phyloP scores from a whole-genome alignment of 257 asterid genomes.

The Osmanthus fragrans region DNA sequence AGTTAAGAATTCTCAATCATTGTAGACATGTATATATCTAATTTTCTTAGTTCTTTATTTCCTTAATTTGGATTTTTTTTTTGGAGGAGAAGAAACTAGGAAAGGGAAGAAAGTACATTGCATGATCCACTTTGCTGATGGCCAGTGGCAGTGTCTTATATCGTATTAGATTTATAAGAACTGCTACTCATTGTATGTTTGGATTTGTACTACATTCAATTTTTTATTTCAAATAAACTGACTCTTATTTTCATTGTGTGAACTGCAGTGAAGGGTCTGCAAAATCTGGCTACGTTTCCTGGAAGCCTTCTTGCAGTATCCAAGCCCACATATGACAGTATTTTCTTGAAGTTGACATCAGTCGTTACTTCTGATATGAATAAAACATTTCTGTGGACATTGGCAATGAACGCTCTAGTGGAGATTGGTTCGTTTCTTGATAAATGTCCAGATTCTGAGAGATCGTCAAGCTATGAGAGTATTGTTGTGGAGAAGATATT shows the following conservation, averaged over 20 bases:
- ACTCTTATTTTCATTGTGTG: constrained; percentile 19
- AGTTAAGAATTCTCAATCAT: neutral
- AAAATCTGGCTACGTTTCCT: constrained; percentile 80
- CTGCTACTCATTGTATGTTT: constrained; percentile 5
- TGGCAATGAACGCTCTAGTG: constrained; percentile 62
- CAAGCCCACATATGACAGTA: constrained; percentile 51
- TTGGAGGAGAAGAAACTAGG: neutral
- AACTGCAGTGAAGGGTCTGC: constrained; percentile 82
- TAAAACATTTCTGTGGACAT: constrained; percentile 58
- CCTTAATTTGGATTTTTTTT: neutral
- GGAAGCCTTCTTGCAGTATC: constrained; percentile 56
- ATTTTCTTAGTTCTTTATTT: constrained; percentile 1
- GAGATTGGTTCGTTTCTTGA: constrained; percentile 65
- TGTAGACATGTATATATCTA: neutral
- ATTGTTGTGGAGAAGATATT: constrained; percentile 63
- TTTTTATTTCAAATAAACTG: constrained; percentile 18
- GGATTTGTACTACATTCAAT: constrained; percentile 1
- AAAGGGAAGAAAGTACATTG: neutral
- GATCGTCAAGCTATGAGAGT: constrained; percentile 56
- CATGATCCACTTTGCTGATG: neutral
- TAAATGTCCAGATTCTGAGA: constrained; percentile 53
- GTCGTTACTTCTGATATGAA: constrained; percentile 47
- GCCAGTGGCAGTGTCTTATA: constrained; percentile 3
- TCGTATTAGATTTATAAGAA: constrained; percentile 9
- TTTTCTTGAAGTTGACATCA: constrained; percentile 64